phyloP scores from a whole-genome alignment of 306 rosid genomes.

The Carpinus fangiana region DNA sequence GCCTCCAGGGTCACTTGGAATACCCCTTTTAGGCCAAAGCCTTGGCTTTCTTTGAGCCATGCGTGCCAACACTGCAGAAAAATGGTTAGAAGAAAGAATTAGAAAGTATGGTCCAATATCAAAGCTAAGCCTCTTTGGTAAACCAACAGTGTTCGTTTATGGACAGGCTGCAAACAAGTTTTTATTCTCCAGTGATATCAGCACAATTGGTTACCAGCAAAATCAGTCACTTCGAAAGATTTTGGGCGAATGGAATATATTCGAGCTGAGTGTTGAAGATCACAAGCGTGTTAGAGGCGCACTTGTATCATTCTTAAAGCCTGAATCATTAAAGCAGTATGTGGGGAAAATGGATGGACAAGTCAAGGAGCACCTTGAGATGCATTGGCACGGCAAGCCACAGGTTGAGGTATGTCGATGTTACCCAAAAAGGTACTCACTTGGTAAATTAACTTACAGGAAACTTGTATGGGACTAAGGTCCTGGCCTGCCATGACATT shows the following conservation, averaged over 20 bases:
- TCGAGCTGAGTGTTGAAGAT: slow-evolving; percentile 33
- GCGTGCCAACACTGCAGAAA: slow-evolving; percentile 50
- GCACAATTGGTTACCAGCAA: slow-evolving; percentile 42
- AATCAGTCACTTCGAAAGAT: slow-evolving; percentile 38
- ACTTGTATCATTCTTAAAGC: slow-evolving; percentile 48
- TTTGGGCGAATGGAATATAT: slow-evolving; percentile 35
- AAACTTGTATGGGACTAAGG: too few species aligned
- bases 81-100: slow-evolving; percentile 52
- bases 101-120: slow-evolving; percentile 68
- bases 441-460: background rate
- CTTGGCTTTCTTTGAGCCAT: slow-evolving; percentile 44
- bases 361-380: slow-evolving; percentile 38
- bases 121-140: slow-evolving; percentile 73
- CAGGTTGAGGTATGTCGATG: slow-evolving; percentile 31
- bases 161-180: slow-evolving; percentile 78
- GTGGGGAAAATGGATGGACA: slow-evolving; percentile 49
- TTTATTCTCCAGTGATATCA: slow-evolving; percentile 34
- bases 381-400: slow-evolving; percentile 43
- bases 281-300: slow-evolving; percentile 47
- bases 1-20: slow-evolving; percentile 59
- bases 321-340: slow-evolving; percentile 44
- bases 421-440: background rate
- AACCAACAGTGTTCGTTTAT: slow-evolving; percentile 58
- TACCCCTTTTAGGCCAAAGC: slow-evolving; percentile 59
- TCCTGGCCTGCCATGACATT: too few species aligned